These are phyloP conservation scores for Immersiella caudata DNA, from an alignment of 495 filamentous ascomycete genomes.

Conservation along the genomic window DNA sequence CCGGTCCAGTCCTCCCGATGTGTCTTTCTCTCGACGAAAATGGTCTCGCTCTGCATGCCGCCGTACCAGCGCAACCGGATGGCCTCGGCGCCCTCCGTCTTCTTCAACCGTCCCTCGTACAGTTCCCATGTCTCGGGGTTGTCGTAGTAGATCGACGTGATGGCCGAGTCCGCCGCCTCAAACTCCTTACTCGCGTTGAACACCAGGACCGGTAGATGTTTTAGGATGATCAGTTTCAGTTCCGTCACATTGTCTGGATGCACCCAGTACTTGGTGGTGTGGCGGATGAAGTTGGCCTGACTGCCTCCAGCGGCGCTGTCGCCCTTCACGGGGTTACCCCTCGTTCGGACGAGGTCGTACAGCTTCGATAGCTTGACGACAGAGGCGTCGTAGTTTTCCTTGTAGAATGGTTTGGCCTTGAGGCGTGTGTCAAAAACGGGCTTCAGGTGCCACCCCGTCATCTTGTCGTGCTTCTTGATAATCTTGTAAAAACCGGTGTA, in stretches of 20 bases:
- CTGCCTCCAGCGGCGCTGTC: constrained; percentile 87
- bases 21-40: constrained; percentile 97
- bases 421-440: constrained; percentile 92
- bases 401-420: constrained; percentile 96
- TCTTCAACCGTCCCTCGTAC: constrained; percentile 91
- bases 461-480: constrained; percentile 99
- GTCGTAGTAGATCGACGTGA: constrained; percentile 98
- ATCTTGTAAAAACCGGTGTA: constrained; percentile 99
- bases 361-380: constrained; percentile 94
- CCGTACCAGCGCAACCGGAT: constrained; percentile 98
- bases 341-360: constrained; percentile 90
- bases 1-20: constrained; percentile 99
- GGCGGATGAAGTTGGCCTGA: constrained; percentile 94
- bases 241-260: constrained; percentile 99
- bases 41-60: constrained; percentile 89
- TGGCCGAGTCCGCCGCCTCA: constrained; percentile 82
- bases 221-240: constrained; percentile 93
- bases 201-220: constrained; percentile 95
- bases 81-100: constrained; percentile 96
- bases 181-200: constrained; percentile 99
- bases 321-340: constrained; percentile 88
- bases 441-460: constrained; percentile 89
- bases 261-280: constrained; percentile 99
- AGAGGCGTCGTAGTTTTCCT: constrained; percentile 96
- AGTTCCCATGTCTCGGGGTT: constrained; percentile 91